Conservation (phyloP, 2,329 filamentous ascomycete genomes). For the Juglanconis juglandina region DNA sequence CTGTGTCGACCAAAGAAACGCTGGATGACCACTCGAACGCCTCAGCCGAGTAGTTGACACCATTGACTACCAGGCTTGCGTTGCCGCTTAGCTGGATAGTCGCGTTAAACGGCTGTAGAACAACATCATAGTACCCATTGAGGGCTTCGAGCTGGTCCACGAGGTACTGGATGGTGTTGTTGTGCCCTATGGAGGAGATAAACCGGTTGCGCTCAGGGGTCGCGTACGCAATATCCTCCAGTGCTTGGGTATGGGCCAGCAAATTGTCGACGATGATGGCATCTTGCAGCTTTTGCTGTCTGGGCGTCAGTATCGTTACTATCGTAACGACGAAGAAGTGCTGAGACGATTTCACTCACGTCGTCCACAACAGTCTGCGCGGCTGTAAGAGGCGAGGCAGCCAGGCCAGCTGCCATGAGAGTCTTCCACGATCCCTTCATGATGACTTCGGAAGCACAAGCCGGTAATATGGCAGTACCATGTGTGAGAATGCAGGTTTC, state of each 20-base stretch:
- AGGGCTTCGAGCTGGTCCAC: slow-evolving; percentile 35
- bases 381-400: too few species aligned
- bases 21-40: slow-evolving; percentile 50
- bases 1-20: slow-evolving; percentile 33
- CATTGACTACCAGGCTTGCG: slow-evolving; percentile 29
- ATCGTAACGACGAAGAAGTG: too few species aligned
- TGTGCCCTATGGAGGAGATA: slow-evolving; percentile 43
- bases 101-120: slow-evolving; percentile 43
- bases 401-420: too few species aligned
- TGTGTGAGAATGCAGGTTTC: too few species aligned
- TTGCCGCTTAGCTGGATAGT: slow-evolving; percentile 28
- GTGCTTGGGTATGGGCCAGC: slow-evolving; percentile 40
- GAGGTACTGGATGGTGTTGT: slow-evolving; percentile 43
- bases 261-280: slow-evolving; percentile 31
- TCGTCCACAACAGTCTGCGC: too few species aligned
- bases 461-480: too few species aligned
- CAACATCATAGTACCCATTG: slow-evolving; percentile 38
- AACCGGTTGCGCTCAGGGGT: slow-evolving; percentile 38
- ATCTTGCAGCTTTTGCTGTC: too few species aligned
- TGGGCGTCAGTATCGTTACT: too few species aligned
- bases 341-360: too few species aligned
- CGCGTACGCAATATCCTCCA: slow-evolving; percentile 41
- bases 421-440: too few species aligned
- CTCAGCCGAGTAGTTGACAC: slow-evolving; percentile 23
- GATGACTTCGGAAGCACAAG: too few species aligned